Evolutionary conservation across 805 yeast species (phyloP).

Genomic region (Teunomyces kruisii): DNA sequence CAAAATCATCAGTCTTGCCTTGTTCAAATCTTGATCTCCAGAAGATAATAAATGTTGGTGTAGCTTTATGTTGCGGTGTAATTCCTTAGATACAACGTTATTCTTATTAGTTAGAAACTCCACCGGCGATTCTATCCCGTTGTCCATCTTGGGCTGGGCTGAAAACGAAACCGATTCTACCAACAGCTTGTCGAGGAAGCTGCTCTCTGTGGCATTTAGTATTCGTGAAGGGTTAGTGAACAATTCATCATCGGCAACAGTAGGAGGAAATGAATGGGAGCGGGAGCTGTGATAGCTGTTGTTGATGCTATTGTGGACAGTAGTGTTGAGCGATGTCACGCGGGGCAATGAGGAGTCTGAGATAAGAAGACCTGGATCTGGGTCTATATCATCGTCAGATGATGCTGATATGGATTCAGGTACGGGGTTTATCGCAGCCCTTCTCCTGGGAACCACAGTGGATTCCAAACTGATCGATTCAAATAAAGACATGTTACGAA

Average conservation of each 20-base stretch:
- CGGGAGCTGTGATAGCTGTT: neutral
- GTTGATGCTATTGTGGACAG: conserved; percentile 1
- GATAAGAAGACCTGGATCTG: conserved; percentile 14
- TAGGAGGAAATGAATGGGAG: neutral
- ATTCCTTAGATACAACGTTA: conserved; percentile 19
- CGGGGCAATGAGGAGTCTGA: conserved; percentile 6
- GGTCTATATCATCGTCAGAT: conserved; percentile 15
- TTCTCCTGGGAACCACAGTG: conserved; percentile 6
- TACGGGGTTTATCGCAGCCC: neutral
- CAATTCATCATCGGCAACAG: conserved; percentile 15
- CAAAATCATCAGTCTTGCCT: conserved; percentile 27
- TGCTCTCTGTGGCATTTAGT: conserved; percentile 1
- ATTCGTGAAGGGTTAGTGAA: conserved; percentile 20
- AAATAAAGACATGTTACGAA: conserved; percentile 7
- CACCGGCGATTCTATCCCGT: conserved; percentile 23
- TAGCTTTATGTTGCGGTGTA: conserved; percentile 18
- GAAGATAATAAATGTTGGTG: conserved; percentile 27
- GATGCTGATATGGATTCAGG: conserved; percentile 9
- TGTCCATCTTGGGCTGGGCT: neutral
- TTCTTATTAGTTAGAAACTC: conserved; percentile 32
- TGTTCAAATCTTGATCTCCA: conserved; percentile 34
- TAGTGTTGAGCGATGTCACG: conserved; percentile 3
- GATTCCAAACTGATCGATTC: conserved; percentile 16
- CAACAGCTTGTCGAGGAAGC: neutral
- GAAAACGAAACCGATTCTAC: neutral